phyloP scores from a whole-genome alignment of 2,329 filamentous ascomycete genomes.

The Laburnicola sp. region DNA sequence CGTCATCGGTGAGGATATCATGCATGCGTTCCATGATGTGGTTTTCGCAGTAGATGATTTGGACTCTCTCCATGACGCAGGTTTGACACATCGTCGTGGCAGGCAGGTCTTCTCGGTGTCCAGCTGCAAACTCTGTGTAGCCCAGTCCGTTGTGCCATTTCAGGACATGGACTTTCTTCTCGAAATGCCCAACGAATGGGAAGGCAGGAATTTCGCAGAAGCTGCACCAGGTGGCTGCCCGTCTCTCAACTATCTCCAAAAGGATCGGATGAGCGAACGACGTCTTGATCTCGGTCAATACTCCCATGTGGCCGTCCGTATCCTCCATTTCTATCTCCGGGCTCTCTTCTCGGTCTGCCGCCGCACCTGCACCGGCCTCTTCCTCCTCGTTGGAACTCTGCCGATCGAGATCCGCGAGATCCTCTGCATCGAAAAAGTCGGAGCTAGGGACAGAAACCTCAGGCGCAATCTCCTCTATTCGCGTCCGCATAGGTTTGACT shows the following conservation, averaged over 20 bases:
- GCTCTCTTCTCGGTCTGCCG: conserved; percentile 33
- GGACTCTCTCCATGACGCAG: conserved; percentile 26
- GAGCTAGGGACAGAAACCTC: conserved; percentile 2
- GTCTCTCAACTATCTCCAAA: neutral
- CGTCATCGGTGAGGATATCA: neutral
- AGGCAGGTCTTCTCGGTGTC: conserved; percentile 31
- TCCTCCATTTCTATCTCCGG: conserved; percentile 35
- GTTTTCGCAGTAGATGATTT: conserved; percentile 24
- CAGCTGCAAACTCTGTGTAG: conserved; percentile 45
- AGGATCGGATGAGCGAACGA: conserved; percentile 48
- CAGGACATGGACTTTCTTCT: conserved; percentile 40
- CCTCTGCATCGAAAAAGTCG: conserved; percentile 2
- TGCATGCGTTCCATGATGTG: conserved; percentile 20
- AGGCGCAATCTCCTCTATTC: conserved; percentile 1
- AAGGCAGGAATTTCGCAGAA: conserved; percentile 49
- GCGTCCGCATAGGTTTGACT: neutral
- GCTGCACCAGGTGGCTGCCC: conserved; percentile 36
- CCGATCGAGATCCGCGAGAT: conserved; percentile 2
- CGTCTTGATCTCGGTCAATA: conserved; percentile 40
- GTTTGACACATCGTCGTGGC: conserved; percentile 30
- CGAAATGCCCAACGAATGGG: conserved; percentile 46
- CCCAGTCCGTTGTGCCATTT: conserved; percentile 41
- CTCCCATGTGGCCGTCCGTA: conserved; percentile 26
- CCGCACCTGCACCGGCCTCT: conserved; percentile 25
- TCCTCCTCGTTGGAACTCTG: conserved; percentile 12